These are phyloP conservation scores for Mycena chlorophos DNA, from an alignment of 768 basidiomycete species.

Conservation along the genomic window DNA sequence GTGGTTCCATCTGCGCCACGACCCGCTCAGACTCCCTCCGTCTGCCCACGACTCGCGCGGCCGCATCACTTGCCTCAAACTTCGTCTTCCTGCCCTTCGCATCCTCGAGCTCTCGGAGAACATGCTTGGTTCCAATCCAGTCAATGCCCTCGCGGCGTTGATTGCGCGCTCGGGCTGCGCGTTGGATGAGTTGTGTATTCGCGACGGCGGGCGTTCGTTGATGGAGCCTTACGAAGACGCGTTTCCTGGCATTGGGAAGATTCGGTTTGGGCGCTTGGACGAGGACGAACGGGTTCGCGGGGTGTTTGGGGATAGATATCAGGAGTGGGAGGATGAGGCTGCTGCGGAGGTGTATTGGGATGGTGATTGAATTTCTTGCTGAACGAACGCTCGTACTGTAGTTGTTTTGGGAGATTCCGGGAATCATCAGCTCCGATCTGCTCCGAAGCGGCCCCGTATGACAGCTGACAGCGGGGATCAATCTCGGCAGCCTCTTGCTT, in stretches of 20 bases:
- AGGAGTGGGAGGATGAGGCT: too few relatives aligned
- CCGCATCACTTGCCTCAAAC: not conserved
- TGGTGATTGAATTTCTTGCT: too few relatives aligned
- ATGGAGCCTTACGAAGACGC: not conserved
- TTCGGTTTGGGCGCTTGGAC: not conserved
- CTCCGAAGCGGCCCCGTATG: too few relatives aligned
- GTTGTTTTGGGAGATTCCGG: too few relatives aligned
- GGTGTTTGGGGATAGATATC: too few relatives aligned
- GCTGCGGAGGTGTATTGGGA: too few relatives aligned
- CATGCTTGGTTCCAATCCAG: not conserved
- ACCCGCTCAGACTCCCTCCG: not conserved
- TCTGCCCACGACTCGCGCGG: not conserved
- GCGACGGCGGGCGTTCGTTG: not conserved
- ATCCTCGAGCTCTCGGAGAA: not conserved
- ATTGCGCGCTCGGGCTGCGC: slow-evolving; percentile 1
- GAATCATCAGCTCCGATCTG: too few relatives aligned
- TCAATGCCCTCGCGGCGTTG: not conserved
- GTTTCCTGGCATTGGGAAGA: not conserved
- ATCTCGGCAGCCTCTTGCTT: too few relatives aligned
- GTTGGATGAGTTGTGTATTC: slow-evolving; percentile 1
- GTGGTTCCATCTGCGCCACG: not conserved
- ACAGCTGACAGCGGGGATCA: too few relatives aligned
- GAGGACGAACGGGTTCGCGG: too few relatives aligned
- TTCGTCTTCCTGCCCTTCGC: slow-evolving; percentile 5
- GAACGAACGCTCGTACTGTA: too few relatives aligned